Evolutionary conservation across 1,284 basidiomycete species (phyloP).

Genomic region (Calocybe gambosa): DNA sequence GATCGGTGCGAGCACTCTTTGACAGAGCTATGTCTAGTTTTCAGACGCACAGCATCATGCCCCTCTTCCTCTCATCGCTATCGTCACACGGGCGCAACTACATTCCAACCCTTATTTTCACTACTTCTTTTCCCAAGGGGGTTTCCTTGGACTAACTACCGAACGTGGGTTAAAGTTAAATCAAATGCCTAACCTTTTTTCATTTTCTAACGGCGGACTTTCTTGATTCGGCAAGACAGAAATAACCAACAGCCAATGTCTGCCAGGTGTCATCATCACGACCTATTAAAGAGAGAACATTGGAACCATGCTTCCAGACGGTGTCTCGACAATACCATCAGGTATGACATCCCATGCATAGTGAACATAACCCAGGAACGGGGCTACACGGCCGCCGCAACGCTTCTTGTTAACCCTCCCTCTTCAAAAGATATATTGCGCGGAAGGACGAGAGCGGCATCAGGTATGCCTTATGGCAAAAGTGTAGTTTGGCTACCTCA

Average conservation of each 20-base stretch:
- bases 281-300: background rate
- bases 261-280: background rate
- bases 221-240: background rate
- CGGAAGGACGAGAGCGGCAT: background rate
- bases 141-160: background rate
- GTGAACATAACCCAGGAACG: background rate
- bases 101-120: background rate
- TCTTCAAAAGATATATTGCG: background rate
- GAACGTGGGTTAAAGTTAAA: background rate
- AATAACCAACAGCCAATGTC: background rate
- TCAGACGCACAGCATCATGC: background rate
- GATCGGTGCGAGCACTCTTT: too few relatives aligned
- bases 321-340: background rate
- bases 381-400: background rate
- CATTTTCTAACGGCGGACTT: background rate
- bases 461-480: background rate
- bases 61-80: background rate
- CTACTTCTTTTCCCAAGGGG: constrained; percentile 1
- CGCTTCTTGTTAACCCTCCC: background rate
- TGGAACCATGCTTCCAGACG: background rate
- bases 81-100: constrained; percentile 1
- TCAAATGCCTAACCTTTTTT: constrained; percentile 1
- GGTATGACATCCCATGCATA: background rate
- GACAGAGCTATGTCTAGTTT: background rate
- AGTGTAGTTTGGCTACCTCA: background rate